A percentile compares a stretch with the other conserved stretches of the same genome.
Conservation (phyloP, 179 eudicot genomes). For the Silene noctiflora region DNA sequence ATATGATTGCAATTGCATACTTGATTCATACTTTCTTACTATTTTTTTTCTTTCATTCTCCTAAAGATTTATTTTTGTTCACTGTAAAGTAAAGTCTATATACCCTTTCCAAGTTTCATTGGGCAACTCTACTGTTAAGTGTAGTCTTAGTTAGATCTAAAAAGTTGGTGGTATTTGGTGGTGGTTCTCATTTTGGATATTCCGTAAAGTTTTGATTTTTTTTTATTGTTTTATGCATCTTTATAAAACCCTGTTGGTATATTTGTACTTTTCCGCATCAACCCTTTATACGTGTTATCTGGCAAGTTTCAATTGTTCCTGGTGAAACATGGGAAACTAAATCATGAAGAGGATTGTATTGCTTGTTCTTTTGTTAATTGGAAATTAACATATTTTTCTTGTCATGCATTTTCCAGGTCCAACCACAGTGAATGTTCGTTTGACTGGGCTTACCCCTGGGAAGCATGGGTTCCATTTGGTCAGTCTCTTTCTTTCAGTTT, state of each 20-base stretch:
- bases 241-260: too few relatives aligned
- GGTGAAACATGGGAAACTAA: background rate
- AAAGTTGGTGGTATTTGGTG: too few relatives aligned
- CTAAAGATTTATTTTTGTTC: too few relatives aligned
- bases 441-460: slow-evolving; percentile 79
- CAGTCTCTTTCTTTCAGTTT: slow-evolving; percentile 7
- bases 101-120: too few relatives aligned
- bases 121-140: too few relatives aligned
- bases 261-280: too few relatives aligned
- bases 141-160: too few relatives aligned
- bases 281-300: background rate
- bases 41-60: too few relatives aligned
- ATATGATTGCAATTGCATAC: background rate
- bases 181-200: too few relatives aligned
- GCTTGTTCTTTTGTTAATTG: background rate
- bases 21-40: background rate
- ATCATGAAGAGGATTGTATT: background rate
- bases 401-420: slow-evolving; percentile 46
- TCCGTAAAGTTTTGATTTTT: too few relatives aligned
- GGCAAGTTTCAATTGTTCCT: background rate
- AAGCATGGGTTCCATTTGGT: slow-evolving; percentile 83
- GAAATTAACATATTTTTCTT: background rate
- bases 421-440: slow-evolving; percentile 67
- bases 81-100: too few relatives aligned
- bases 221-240: too few relatives aligned